Evolutionary conservation across 2,329 filamentous ascomycete species (phyloP).

Genomic region (Sclerotinia spermophila): DNA sequence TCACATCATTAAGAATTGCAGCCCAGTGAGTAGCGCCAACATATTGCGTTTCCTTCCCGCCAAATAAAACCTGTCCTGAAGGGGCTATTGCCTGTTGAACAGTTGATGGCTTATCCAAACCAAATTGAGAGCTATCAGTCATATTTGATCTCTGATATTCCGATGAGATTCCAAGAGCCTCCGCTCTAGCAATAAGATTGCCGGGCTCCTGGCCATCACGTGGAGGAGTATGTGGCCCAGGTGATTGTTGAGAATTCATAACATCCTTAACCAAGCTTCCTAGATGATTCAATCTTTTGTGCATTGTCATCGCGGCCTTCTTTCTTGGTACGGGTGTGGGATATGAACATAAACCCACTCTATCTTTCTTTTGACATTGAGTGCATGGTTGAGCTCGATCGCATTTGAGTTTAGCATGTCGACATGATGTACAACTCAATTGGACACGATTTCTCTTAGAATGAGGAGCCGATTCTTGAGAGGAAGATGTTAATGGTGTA

Average conservation of each 20-base stretch:
- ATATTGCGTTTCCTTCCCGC: slow-evolving; percentile 47
- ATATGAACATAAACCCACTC: slow-evolving; percentile 47
- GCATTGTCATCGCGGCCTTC: slow-evolving; percentile 47
- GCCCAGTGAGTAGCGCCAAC: slow-evolving; percentile 59
- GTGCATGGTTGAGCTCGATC: slow-evolving; percentile 50
- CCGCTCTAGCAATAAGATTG: background rate
- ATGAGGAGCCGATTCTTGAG: background rate
- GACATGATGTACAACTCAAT: slow-evolving; percentile 24
- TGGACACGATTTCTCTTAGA: slow-evolving; percentile 21
- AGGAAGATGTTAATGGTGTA: background rate
- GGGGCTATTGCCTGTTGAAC: background rate
- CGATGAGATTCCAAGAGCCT: background rate
- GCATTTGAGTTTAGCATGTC: slow-evolving; percentile 43
- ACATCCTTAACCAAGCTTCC: slow-evolving; percentile 56
- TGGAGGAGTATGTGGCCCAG: background rate
- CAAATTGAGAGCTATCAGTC: background rate
- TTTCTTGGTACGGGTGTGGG: slow-evolving; percentile 42
- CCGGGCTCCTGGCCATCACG: background rate
- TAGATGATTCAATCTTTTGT: slow-evolving; percentile 51
- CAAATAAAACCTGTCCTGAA: slow-evolving; percentile 44
- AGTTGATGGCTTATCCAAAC: background rate
- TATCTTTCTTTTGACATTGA: slow-evolving; percentile 50
- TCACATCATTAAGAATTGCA: slow-evolving; percentile 58
- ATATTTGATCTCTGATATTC: background rate
- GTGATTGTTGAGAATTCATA: slow-evolving; percentile 38